Evolutionary conservation across 192 early-diverging fungal species (phyloP).

Genomic region (Ambispora gerdemannii): DNA sequence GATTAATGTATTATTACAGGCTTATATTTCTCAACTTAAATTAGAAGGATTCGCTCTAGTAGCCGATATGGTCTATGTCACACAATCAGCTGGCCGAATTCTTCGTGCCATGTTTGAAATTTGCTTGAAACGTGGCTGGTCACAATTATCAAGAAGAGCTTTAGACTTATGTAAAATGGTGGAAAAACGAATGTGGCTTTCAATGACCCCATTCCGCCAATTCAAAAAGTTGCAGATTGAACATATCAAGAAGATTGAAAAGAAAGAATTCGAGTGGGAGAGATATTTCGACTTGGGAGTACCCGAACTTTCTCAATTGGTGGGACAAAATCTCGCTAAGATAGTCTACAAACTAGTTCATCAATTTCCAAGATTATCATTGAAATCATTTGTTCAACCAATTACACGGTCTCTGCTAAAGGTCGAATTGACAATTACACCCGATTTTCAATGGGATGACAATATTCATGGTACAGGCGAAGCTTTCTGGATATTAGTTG

Average conservation of each 20-base stretch:
- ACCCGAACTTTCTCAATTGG: conserved; percentile 91
- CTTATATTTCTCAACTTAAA: conserved; percentile 92
- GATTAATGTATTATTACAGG: conserved; percentile 89
- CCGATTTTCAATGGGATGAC: conserved; percentile 94
- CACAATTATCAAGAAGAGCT: conserved; percentile 81
- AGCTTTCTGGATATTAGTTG: conserved; percentile 91
- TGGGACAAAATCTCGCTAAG: conserved; percentile 86
- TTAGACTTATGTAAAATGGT: conserved; percentile 98
- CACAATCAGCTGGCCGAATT: conserved; percentile 91
- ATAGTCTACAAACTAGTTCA: conserved; percentile 87
- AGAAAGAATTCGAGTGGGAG: conserved; percentile 92
- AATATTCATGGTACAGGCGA: conserved; percentile 82
- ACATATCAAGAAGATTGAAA: conserved; percentile 82
- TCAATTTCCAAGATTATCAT: conserved; percentile 89
- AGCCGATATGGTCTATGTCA: conserved; percentile 98
- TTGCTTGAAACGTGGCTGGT: conserved; percentile 90
- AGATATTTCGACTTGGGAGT: conserved; percentile 90
- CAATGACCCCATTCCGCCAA: conserved; percentile 95
- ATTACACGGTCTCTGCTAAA: conserved; percentile 87
- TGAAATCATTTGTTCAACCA: conserved; percentile 88
- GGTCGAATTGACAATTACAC: conserved; percentile 87
- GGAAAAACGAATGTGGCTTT: conserved; percentile 91
- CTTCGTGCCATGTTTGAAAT: conserved; percentile 97
- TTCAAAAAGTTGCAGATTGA: conserved; percentile 76
- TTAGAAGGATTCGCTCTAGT: conserved; percentile 93